These are phyloP conservation scores for Chaetomium globosum DNA, from an alignment of 2,329 filamentous ascomycete species.

Conservation along the genomic window DNA sequence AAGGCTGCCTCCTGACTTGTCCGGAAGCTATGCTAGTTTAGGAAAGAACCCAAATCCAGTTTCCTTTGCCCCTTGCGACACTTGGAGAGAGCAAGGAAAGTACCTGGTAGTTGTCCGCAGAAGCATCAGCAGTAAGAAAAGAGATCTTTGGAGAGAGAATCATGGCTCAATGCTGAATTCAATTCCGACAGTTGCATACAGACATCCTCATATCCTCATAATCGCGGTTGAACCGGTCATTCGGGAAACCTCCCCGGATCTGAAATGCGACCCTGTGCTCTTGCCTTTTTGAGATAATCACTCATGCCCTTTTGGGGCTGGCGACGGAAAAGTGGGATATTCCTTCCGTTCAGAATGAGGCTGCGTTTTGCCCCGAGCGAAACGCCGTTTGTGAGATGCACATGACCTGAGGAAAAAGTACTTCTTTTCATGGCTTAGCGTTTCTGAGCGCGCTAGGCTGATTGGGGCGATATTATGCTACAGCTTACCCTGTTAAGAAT, in stretches of 20 bases:
- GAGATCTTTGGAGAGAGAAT: not conserved
- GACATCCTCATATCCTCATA: not conserved
- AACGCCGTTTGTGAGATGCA: constrained; percentile 35
- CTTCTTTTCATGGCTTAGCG: constrained; percentile 28
- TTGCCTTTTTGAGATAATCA: constrained; percentile 2
- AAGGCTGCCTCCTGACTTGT: constrained; percentile 35
- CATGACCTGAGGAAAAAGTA: constrained; percentile 30
- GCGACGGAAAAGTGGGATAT: constrained; percentile 3
- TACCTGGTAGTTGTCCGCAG: not conserved
- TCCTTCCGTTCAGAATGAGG: constrained; percentile 14
- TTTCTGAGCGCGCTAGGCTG: not conserved
- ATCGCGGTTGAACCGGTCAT: not conserved
- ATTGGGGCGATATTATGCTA: constrained; percentile 13
- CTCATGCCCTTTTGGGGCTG: constrained; percentile 1
- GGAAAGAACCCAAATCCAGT: constrained; percentile 9
- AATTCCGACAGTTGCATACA: not conserved
- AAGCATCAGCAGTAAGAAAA: not conserved
- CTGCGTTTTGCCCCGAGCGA: not conserved
- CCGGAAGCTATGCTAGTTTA: constrained; percentile 33
- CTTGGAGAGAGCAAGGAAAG: not conserved
- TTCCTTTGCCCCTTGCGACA: not conserved
- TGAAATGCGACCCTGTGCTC: not conserved
- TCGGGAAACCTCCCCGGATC: constrained; percentile 7
- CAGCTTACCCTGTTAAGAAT: constrained; percentile 25
- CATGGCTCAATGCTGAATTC: not conserved